Percentiles rank a stretch among this genome's conserved stretches.
These are phyloP conservation scores for Populus hybrid DNA, from an alignment of 441 rosid genomes.

Conservation along the genomic window DNA sequence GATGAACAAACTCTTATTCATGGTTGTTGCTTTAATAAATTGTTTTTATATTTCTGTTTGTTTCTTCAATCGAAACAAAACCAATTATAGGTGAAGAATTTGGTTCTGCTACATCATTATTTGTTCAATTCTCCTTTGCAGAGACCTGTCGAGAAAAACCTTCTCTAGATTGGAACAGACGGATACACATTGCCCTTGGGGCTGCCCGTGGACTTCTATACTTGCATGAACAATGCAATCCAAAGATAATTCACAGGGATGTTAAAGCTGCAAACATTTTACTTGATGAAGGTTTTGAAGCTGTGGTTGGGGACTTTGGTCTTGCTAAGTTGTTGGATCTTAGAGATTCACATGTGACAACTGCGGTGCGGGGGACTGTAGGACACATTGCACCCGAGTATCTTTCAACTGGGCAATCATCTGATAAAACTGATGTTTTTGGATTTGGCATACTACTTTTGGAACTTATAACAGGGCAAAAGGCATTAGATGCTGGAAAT, in stretches of 20 bases:
- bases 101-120: neutral
- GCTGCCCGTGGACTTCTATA: slow-evolving; percentile 89
- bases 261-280: slow-evolving; percentile 93
- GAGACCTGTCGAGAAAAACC: slow-evolving; percentile 61
- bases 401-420: slow-evolving; percentile 94
- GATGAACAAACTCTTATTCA: neutral
- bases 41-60: neutral
- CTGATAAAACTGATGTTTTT: slow-evolving; percentile 89
- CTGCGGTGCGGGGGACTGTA: slow-evolving; percentile 88
- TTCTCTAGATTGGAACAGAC: slow-evolving; percentile 71
- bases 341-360: slow-evolving; percentile 82
- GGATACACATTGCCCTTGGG: slow-evolving; percentile 62
- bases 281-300: slow-evolving; percentile 84
- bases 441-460: slow-evolving; percentile 84
- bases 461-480: slow-evolving; percentile 92
- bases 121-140: slow-evolving; percentile 23
- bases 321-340: slow-evolving; percentile 79
- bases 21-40: neutral
- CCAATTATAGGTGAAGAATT: neutral
- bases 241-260: slow-evolving; percentile 87
- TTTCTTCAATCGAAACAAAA: neutral
- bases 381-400: slow-evolving; percentile 95
- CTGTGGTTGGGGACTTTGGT: slow-evolving; percentile 91
- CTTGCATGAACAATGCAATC: slow-evolving; percentile 88
- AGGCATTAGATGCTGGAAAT: slow-evolving; percentile 74